Percentiles rank a stretch among this genome's conserved stretches.
Evolutionary conservation across 306 rosid species (phyloP).

Genomic region (Cajanus cajan): DNA sequence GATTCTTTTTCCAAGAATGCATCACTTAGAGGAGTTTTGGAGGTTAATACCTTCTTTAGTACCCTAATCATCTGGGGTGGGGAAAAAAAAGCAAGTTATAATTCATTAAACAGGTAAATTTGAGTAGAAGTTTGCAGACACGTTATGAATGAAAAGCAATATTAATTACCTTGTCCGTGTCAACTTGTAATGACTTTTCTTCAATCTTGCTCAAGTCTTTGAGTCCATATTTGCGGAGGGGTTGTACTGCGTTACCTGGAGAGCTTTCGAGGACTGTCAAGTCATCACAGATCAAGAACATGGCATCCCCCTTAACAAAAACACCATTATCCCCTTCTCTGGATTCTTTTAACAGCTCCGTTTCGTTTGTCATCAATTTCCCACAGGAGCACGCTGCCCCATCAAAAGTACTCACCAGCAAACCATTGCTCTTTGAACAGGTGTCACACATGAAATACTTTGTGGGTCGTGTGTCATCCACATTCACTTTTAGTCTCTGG

Average conservation of each 20-base stretch:
- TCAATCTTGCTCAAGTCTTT: too few species aligned
- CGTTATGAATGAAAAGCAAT: too few species aligned
- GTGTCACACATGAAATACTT: background rate
- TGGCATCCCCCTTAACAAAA: background rate
- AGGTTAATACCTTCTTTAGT: background rate
- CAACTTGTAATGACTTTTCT: too few species aligned
- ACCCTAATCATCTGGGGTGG: background rate
- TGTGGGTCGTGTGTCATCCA: background rate
- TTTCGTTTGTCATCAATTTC: background rate
- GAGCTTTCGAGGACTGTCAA: background rate
- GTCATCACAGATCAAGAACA: background rate
- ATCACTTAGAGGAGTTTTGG: background rate
- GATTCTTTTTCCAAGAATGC: background rate
- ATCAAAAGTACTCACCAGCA: background rate
- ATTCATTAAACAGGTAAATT: background rate
- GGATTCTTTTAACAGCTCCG: background rate
- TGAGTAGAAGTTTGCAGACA: too few species aligned
- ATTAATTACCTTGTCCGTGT: too few species aligned
- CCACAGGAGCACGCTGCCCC: background rate
- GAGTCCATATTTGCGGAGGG: background rate
- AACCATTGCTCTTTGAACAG: background rate
- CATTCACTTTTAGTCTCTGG: background rate
- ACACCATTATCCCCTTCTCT: background rate
- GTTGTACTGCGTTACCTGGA: background rate
- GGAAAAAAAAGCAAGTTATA: background rate